These are phyloP conservation scores for Glycyrrhiza uralensis DNA, from an alignment of 306 rosid genomes.

Conservation along the genomic window DNA sequence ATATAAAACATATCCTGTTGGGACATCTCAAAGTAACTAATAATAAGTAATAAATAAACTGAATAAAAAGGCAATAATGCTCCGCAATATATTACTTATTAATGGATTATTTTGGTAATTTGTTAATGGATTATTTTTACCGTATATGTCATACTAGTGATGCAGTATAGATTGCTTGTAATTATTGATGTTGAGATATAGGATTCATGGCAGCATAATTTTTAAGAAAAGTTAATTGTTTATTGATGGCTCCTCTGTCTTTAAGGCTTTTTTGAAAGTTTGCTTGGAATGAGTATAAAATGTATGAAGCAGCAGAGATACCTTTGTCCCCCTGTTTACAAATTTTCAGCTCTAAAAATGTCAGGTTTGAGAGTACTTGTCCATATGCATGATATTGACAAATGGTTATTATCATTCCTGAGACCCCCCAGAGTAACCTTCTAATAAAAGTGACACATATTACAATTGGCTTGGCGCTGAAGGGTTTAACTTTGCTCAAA, in stretches of 20 bases:
- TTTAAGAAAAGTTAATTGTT: slow-evolving; percentile 17
- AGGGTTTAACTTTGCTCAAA: slow-evolving; percentile 22
- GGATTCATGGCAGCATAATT: neutral
- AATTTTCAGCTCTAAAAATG: slow-evolving; percentile 42
- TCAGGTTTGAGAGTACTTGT: slow-evolving; percentile 44
- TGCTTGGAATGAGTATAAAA: slow-evolving; percentile 33
- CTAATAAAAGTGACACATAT: neutral
- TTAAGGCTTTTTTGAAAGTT: slow-evolving; percentile 25
- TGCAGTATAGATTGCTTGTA: neutral
- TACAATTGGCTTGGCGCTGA: neutral
- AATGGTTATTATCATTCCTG: slow-evolving; percentile 31
- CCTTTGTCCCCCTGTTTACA: slow-evolving; percentile 39
- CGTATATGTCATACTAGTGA: neutral
- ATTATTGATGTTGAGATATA: neutral
- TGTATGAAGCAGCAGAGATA: slow-evolving; percentile 24
- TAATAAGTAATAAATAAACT: neutral
- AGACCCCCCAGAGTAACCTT: slow-evolving; percentile 23
- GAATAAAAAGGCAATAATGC: neutral
- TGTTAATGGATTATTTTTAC: neutral
- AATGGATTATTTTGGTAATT: neutral
- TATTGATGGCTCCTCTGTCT: neutral
- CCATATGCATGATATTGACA: slow-evolving; percentile 54
- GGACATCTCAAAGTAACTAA: neutral
- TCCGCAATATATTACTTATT: neutral
- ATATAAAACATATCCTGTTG: no score